A percentile compares a stretch with the other conserved stretches of the same genome.
These are phyloP conservation scores for Aspergillus sclerotioniger DNA, from an alignment of 495 filamentous ascomycete genomes.

Conservation along the genomic window DNA sequence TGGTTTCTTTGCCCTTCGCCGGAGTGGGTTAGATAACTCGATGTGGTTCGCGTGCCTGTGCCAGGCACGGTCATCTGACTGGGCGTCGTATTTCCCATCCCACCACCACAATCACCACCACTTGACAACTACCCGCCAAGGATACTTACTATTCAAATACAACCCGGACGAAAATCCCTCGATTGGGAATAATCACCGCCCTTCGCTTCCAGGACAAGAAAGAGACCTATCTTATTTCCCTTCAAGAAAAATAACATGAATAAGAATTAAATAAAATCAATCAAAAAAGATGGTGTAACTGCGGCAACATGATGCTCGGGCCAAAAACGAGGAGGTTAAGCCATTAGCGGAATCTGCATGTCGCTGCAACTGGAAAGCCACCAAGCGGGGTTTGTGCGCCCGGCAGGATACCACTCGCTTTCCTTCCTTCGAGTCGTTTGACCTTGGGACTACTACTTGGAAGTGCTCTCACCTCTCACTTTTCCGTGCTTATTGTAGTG, in stretches of 20 bases:
- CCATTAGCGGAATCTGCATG: constrained; percentile 3
- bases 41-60: background rate
- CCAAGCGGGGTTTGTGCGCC: background rate
- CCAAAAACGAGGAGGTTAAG: background rate
- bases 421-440: background rate
- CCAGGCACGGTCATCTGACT: background rate
- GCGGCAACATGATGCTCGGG: background rate
- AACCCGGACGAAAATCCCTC: too few relatives aligned
- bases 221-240: too few relatives aligned
- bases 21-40: background rate
- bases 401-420: background rate
- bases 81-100: background rate
- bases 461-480: too few relatives aligned
- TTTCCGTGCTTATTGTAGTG: too few relatives aligned
- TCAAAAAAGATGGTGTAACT: background rate
- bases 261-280: background rate
- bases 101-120: background rate
- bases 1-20: background rate
- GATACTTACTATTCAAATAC: background rate
- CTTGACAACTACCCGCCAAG: background rate
- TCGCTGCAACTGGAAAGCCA: constrained; percentile 7
- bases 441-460: too few relatives aligned
- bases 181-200: background rate
- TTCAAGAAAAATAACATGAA: too few relatives aligned
- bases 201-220: too few relatives aligned